phyloP scores from a whole-genome alignment of 352 stramenopile genomes.

The Globisporangium takayamanum region DNA sequence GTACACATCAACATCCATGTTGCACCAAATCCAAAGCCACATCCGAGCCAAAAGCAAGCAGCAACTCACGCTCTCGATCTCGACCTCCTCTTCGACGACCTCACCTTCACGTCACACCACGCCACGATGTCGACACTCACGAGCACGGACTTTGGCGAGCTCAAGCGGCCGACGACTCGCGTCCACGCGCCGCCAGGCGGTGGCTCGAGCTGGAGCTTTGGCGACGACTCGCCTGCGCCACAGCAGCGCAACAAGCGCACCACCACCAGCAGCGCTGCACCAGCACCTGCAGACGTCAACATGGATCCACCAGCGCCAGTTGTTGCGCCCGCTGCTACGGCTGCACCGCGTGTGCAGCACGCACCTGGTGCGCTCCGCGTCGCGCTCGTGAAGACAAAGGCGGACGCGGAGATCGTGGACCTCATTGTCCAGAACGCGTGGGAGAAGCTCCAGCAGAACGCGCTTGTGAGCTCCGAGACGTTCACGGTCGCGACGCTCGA shows the following conservation, averaged over 20 bases:
- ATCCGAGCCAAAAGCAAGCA: too few species aligned
- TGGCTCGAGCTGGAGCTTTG: slow-evolving; percentile 77
- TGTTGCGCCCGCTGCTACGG: slow-evolving; percentile 11
- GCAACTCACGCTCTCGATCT: too few species aligned
- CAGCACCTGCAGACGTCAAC: slow-evolving; percentile 25
- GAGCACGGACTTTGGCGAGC: slow-evolving; percentile 73
- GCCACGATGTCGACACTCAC: slow-evolving; percentile 74
- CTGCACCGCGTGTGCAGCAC: slow-evolving; percentile 6
- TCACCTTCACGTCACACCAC: neutral
- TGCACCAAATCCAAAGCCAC: too few species aligned
- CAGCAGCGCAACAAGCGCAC: slow-evolving; percentile 19
- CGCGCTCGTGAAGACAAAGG: slow-evolving; percentile 70
- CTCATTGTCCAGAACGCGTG: slow-evolving; percentile 62
- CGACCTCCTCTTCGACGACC: too few species aligned
- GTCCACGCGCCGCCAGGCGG: slow-evolving; percentile 74
- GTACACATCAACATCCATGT: too few species aligned
- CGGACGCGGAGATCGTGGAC: slow-evolving; percentile 68
- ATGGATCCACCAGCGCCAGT: slow-evolving; percentile 10
- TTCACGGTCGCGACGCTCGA: slow-evolving; percentile 68
- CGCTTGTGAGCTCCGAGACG: slow-evolving; percentile 37
- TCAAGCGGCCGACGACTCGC: slow-evolving; percentile 79
- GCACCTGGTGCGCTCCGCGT: slow-evolving; percentile 29
- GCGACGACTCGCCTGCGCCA: slow-evolving; percentile 22
- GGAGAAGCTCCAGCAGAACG: slow-evolving; percentile 28
- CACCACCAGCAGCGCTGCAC: slow-evolving; percentile 9